Evolutionary conservation across 2,329 filamentous ascomycete species (phyloP).

Genomic region (Neonectria coccinea): DNA sequence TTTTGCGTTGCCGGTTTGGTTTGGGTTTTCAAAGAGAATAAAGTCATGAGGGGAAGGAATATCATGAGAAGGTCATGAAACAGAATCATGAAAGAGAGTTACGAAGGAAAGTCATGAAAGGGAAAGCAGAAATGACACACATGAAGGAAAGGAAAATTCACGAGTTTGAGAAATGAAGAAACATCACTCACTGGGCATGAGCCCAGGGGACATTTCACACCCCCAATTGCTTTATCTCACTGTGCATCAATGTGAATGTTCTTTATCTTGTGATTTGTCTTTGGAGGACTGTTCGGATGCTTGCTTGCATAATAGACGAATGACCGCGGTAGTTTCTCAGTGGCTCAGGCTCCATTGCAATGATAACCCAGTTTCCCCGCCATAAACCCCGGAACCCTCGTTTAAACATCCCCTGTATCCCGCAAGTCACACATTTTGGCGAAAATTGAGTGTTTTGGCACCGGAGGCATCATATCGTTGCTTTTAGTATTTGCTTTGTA

Average conservation of each 20-base stretch:
- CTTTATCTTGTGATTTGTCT: not conserved
- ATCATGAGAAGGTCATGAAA: constrained; percentile 32
- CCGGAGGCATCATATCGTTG: constrained; percentile 51
- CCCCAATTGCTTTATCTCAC: constrained; percentile 14
- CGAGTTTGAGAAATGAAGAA: constrained; percentile 41
- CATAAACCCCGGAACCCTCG: constrained; percentile 35
- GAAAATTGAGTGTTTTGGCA: constrained; percentile 36
- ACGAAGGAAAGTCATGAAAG: constrained; percentile 11
- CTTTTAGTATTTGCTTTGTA: constrained; percentile 57
- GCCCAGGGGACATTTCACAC: constrained; percentile 31
- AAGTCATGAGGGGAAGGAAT: constrained; percentile 38
- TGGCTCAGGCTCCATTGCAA: constrained; percentile 32
- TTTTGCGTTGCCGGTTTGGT: constrained; percentile 31
- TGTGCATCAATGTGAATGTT: not conserved
- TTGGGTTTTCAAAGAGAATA: constrained; percentile 30
- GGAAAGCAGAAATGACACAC: constrained; percentile 39
- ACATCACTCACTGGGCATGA: constrained; percentile 33
- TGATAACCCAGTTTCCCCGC: constrained; percentile 34
- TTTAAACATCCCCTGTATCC: constrained; percentile 37
- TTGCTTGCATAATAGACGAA: constrained; percentile 23
- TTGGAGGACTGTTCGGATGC: not conserved
- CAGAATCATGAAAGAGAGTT: constrained; percentile 7
- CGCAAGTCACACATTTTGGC: constrained; percentile 26
- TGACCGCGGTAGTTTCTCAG: constrained; percentile 18
- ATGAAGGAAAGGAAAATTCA: constrained; percentile 34